Evolutionary conservation across 2,329 filamentous ascomycete genomes (phyloP).

Genomic region (Biscogniauxia mediterranea): DNA sequence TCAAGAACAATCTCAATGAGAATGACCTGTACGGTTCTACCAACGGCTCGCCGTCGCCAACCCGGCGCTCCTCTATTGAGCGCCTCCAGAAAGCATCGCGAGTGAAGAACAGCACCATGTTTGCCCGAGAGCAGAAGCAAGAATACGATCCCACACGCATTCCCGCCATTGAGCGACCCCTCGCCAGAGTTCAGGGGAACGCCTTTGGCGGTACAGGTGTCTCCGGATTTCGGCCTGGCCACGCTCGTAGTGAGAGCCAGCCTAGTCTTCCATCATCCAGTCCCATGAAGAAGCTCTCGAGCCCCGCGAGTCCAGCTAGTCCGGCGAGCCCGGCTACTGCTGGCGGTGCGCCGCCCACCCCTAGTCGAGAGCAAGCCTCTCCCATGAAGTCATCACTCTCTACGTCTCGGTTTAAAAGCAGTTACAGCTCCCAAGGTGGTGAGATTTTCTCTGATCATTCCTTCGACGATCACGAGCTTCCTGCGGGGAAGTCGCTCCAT

Average conservation of each 20-base stretch:
- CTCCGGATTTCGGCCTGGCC: slow-evolving; percentile 50
- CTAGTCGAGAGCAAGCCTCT: slow-evolving; percentile 70
- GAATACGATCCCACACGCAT: slow-evolving; percentile 84
- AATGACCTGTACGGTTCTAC: slow-evolving; percentile 64
- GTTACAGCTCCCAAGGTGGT: slow-evolving; percentile 66
- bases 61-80: slow-evolving; percentile 88
- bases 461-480: slow-evolving; percentile 56
- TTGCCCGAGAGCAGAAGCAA: slow-evolving; percentile 86
- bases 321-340: slow-evolving; percentile 24
- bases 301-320: slow-evolving; percentile 8
- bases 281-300: slow-evolving; percentile 46
- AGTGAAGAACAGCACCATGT: slow-evolving; percentile 97
- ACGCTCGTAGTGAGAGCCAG: slow-evolving; percentile 57
- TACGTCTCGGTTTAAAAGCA: slow-evolving; percentile 61
- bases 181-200: slow-evolving; percentile 74
- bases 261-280: slow-evolving; percentile 58
- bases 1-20: slow-evolving; percentile 63
- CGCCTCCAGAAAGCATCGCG: slow-evolving; percentile 91
- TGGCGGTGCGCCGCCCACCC: slow-evolving; percentile 42
- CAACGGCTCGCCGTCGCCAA: slow-evolving; percentile 64
- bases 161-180: slow-evolving; percentile 76
- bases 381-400: slow-evolving; percentile 90
- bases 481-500: slow-evolving; percentile 66
- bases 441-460: slow-evolving; percentile 67
- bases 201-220: slow-evolving; percentile 61